Evolutionary conservation across 352 stramenopile species (phyloP).

Genomic region (Detonula confervacea): DNA sequence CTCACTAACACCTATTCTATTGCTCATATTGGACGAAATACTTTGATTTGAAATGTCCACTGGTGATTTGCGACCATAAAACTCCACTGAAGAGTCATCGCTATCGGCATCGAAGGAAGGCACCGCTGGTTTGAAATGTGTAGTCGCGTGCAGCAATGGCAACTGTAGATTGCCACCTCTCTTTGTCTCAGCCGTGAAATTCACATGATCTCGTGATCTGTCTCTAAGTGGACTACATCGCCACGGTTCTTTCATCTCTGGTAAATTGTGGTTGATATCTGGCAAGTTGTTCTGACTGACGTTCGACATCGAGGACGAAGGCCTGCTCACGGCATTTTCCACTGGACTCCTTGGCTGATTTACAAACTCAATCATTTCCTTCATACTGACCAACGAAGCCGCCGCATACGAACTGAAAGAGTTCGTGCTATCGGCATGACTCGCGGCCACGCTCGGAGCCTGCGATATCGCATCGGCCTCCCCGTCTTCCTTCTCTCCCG

Average conservation of each 20-base stretch:
- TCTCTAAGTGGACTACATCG: neutral
- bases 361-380: slow-evolving; percentile 31
- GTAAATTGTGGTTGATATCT: too few species aligned
- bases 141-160: neutral
- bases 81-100: slow-evolving; percentile 40
- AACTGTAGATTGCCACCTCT: neutral
- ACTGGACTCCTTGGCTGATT: slow-evolving; percentile 2
- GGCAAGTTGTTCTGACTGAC: neutral
- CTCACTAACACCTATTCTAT: neutral
- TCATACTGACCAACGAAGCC: slow-evolving; percentile 18
- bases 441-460: slow-evolving; percentile 17
- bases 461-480: slow-evolving; percentile 38
- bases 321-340: neutral
- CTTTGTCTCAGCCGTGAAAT: neutral
- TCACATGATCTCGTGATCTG: neutral
- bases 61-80: slow-evolving; percentile 28
- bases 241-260: neutral
- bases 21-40: neutral
- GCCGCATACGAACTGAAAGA: slow-evolving; percentile 40
- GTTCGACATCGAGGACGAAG: slow-evolving; percentile 12
- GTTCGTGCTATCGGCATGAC: slow-evolving; percentile 16
- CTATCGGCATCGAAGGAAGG: slow-evolving; percentile 16
- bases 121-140: neutral
- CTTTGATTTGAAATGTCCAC: neutral
- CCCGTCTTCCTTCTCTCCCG: neutral